A percentile compares a stretch with the other conserved stretches of the same genome.
These are phyloP conservation scores for Hirschfeldia incana DNA, from an alignment of 345 rosid genomes.

Conservation along the genomic window DNA sequence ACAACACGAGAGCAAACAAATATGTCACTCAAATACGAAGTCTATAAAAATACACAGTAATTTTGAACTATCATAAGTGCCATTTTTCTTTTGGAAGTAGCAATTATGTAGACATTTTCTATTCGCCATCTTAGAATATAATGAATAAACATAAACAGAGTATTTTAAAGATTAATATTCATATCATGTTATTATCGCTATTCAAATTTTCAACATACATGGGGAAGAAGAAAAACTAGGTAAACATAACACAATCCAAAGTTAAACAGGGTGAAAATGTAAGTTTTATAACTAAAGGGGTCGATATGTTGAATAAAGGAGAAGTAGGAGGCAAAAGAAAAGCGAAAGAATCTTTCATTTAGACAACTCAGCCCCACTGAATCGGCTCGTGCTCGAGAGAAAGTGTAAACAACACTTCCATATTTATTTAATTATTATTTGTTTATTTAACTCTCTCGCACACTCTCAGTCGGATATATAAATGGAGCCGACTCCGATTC, in stretches of 20 bases:
- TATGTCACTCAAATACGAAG: no score
- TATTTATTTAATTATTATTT: background rate
- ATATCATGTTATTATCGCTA: background rate
- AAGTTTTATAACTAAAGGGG: background rate
- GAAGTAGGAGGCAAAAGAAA: conserved; percentile 11
- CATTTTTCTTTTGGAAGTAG: no score
- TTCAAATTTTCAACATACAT: background rate
- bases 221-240: background rate
- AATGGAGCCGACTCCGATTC: conserved; percentile 2
- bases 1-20: no score
- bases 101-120: background rate
- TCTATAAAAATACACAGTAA: no score
- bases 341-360: background rate
- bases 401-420: no score
- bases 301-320: background rate
- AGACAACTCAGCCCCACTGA: conserved; percentile 39
- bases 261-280: background rate
- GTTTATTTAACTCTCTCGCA: background rate
- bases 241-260: background rate
- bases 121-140: background rate
- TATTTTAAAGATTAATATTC: no score
- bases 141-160: no score
- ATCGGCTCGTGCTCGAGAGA: background rate
- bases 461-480: conserved; percentile 16
- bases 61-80: no score